A percentile compares a stretch with the other conserved stretches of the same genome.
These are phyloP conservation scores for Schizochytrium sp. DNA, from an alignment of 108 stramenopile genomes.

Conservation along the genomic window DNA sequence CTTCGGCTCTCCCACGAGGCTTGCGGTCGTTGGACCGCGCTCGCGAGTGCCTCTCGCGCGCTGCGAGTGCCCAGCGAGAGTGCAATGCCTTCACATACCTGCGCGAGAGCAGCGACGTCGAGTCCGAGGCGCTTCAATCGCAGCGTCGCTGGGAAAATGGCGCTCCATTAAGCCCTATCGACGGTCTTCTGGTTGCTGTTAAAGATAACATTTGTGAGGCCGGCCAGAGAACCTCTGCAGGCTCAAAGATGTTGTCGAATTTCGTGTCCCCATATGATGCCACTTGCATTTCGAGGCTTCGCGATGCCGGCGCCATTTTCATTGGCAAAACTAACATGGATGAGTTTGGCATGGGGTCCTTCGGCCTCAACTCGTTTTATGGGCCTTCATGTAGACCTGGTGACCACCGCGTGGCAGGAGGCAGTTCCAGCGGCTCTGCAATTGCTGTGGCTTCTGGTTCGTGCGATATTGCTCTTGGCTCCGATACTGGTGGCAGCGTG, in stretches of 20 bases:
- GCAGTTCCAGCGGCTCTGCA: slow-evolving; percentile 90
- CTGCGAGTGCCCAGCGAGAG: no score
- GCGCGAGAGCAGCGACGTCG: no score
- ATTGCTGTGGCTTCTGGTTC: slow-evolving; percentile 89
- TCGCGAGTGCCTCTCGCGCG: no score
- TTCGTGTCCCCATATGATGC: slow-evolving; percentile 81
- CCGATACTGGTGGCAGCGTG: slow-evolving; percentile 96
- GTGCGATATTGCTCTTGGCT: slow-evolving; percentile 86
- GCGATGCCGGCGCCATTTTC: slow-evolving; percentile 82
- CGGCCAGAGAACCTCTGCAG: slow-evolving; percentile 81
- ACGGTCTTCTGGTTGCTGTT: slow-evolving; percentile 90
- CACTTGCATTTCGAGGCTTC: slow-evolving; percentile 78
- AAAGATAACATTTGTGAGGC: slow-evolving; percentile 93
- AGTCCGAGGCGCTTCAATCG: background rate
- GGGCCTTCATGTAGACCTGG: slow-evolving; percentile 70
- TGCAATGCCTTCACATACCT: no score
- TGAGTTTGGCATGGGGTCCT: slow-evolving; percentile 96
- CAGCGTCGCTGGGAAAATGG: slow-evolving; percentile 18
- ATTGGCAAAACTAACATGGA: slow-evolving; percentile 94
- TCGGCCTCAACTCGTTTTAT: slow-evolving; percentile 80
- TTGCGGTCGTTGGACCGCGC: no score
- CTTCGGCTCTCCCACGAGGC: no score
- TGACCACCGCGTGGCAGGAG: slow-evolving; percentile 78
- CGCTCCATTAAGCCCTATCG: background rate
- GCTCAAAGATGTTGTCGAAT: slow-evolving; percentile 80